Base-by-base conservation (phyloP, 176 grass and related monocot species). In the Miscanthus lutarioriparius region DNA sequence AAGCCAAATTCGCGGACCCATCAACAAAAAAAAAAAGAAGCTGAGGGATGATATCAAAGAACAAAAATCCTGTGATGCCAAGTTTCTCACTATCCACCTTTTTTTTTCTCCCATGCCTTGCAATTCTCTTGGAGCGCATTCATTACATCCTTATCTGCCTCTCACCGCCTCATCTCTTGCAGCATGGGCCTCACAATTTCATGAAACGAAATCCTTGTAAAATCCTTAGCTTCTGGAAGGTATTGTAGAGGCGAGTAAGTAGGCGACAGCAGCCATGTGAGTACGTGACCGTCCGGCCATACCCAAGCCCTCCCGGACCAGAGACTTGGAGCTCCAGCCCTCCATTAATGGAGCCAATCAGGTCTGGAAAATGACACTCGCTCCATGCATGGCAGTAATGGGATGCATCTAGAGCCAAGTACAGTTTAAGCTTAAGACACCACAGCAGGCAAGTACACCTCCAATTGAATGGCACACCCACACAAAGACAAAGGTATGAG, bases 61-160 rank as follows among this genome's bases (percentile, higher is more conserved):
- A 77, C 37, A 79, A 61, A 73, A 67, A 79, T 25, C 59, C 36
- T 67, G 87, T 80, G 76, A 80, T 10, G 36, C 62, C 59, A 59
- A 61, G 35, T 79, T 54, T 71, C 84, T 83, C 74, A 61, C 79
- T 82, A 71, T 73, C 83, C 10, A 2, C 14, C 14, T 3, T 58
- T 63, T 44, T 68, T 41, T 77, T 22, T 45, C 17, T 61, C 10
- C 10, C 58, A 62, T 26, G 48, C 20, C 13, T 36, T 6, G 62
- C 72, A 70, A 76, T 77, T 76, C 67, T 74, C 74, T 86, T 86
- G 84, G 67, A 79, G 45, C 49, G 69, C 62, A 80, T 83, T 80
- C 70, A 64, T 80, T 40, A 64, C 89, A 80, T 83, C 88, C 84
- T 83, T 80, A 87, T 90, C 88, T 10, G 66, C 41, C 59, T 70